Percentiles rank a stretch among this genome's conserved stretches.
Evolutionary conservation across 1,139 yeast genomes (phyloP).

Genomic region (Sugiyamaella grinbergsii): DNA sequence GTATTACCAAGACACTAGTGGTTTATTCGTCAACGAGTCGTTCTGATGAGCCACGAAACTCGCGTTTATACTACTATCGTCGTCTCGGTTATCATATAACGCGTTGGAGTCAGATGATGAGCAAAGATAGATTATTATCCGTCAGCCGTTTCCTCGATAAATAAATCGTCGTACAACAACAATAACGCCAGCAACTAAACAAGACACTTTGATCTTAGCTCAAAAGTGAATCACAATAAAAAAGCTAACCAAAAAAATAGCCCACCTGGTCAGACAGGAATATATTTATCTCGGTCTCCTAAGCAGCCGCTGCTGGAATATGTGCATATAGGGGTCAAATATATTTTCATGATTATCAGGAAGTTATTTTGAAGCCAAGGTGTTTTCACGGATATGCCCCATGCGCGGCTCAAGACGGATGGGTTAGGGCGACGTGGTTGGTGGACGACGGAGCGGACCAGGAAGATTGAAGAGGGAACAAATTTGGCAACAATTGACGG

Average conservation of each 20-base stretch:
- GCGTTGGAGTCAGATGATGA: not conserved
- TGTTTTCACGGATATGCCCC: slow-evolving; percentile 8
- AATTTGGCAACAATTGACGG: too few species aligned
- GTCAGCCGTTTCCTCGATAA: not conserved
- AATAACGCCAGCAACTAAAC: too few species aligned
- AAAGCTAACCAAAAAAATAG: not conserved
- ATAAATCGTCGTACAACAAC: too few species aligned
- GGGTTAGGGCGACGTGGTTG: too few species aligned
- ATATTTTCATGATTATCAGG: slow-evolving; percentile 16
- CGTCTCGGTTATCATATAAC: slow-evolving; percentile 2
- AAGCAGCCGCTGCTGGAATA: slow-evolving; percentile 6
- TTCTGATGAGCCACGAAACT: not conserved
- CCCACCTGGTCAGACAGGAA: slow-evolving; percentile 1
- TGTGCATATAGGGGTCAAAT: slow-evolving; percentile 8
- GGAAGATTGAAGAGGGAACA: too few species aligned
- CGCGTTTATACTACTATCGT: not conserved
- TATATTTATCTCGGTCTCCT: slow-evolving; percentile 9
- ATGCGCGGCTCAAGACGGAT: slow-evolving; percentile 10
- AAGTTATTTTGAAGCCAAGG: not conserved
- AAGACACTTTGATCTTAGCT: too few species aligned
- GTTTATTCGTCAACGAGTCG: too few species aligned
- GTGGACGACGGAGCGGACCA: too few species aligned
- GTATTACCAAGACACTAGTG: not conserved
- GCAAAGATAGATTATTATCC: not conserved
- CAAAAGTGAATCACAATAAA: not conserved